Evolutionary conservation across 2,329 filamentous ascomycete species (phyloP).

Genomic region (Achaetomium macrosporum): DNA sequence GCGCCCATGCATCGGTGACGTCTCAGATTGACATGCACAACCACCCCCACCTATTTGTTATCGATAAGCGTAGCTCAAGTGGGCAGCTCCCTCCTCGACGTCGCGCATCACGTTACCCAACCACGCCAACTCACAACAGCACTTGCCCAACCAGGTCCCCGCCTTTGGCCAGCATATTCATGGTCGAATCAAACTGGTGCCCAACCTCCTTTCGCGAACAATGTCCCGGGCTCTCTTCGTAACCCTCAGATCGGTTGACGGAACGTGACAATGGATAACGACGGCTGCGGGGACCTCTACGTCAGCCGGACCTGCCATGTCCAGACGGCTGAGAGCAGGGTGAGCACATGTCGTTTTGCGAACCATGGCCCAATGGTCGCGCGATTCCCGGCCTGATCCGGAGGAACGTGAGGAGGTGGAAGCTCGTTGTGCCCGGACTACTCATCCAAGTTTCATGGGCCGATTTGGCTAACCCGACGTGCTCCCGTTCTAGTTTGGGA

Average conservation of each 20-base stretch:
- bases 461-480: neutral
- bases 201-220: neutral
- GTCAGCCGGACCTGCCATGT: constrained; percentile 25
- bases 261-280: constrained; percentile 10
- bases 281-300: constrained; percentile 20
- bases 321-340: constrained; percentile 26
- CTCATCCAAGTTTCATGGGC: no score
- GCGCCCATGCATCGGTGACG: neutral
- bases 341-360: constrained; percentile 13
- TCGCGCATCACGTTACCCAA: neutral
- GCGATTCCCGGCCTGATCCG: neutral
- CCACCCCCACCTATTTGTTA: constrained; percentile 1
- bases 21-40: no score
- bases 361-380: neutral
- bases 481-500: constrained; percentile 19
- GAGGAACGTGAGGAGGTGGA: neutral
- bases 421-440: no score
- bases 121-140: neutral
- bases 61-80: constrained; percentile 2
- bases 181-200: neutral
- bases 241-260: neutral
- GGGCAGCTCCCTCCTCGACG: neutral
- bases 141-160: no score
- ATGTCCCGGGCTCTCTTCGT: constrained; percentile 7
- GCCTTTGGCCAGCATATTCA: neutral